Base-by-base conservation (phyloP, 2,329 filamentous ascomycete species). In the Coleophoma eucalyptorum region DNA sequence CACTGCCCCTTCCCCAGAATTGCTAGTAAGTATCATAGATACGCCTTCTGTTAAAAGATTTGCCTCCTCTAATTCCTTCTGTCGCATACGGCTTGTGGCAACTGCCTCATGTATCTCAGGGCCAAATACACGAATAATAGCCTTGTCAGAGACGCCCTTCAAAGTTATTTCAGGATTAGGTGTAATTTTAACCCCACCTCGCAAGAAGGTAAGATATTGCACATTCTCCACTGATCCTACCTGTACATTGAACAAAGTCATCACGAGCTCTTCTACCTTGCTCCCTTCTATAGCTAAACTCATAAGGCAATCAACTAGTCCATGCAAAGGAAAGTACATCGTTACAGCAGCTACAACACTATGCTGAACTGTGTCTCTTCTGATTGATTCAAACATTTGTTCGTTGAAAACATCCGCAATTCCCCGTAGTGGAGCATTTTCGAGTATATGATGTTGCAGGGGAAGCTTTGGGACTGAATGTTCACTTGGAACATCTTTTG, bases 261-360 rank as follows among this genome's bases (percentile, higher is more conserved):
- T 52, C 18, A 34, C 50, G 35, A 52, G 46, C 12, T 50, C 12
- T 35, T 50, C 50, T 20, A 52, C 50, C 4, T 52, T 16, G 11
- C n/a, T 15, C 32, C 44, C 40, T 26, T n/a, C 13, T 32, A 50
- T 38, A 52, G 20, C 47, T n/a, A 52, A 19, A 26, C 50, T 52
- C 47, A 52, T 52, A 33, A 52, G 50, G 38, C 50, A 52, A 50
- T 52, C 50, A 21, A 52, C 50, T n/a, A 19, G n/a, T 45, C 50
- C 47, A 32, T n/a, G 6, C 19, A 19, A 5, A 49, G 38, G 50
- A 52, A 52, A 52, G 38, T n/a, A 26, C 47, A 52, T 49, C 8
- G 38, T 50, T 31, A 50, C 41, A 46, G 47, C 46, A 48, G 46
- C 34, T 19, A 38, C 40, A 32, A 15, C 10, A 35, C 15, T 15